Base-by-base conservation (phyloP, 139 green algal genomes). In the Chlorella ohadii region DNA sequence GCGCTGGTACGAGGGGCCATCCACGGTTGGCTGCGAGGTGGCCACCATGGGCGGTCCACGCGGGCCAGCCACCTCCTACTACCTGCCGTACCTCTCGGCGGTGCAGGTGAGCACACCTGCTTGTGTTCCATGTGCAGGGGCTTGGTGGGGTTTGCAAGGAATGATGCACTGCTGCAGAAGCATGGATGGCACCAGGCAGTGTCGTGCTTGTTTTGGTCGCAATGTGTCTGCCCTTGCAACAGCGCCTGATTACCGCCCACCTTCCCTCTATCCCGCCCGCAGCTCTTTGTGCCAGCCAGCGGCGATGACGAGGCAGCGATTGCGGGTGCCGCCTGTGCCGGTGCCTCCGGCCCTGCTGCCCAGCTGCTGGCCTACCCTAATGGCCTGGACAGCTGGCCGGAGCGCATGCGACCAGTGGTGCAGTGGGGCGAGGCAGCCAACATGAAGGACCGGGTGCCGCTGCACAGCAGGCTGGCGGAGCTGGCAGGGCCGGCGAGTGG, bases 21-120 rank as follows among this genome's bases (percentile, higher is more conserved):
- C 85, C 78, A 27, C 91, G 34, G 87, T 90, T 80, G 92, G 91
- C 22, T 79, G 87, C 34, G 89, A 90, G 59, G 85, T 88, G n/a
- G 34, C 66, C 57, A 85, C 79, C 3, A 33, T 85, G 12, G 86
- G 88, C 51, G 94, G 93, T 6, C 74, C 88, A 22, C 75, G 92
- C 0, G 94, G 93, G 7, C 85, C 91, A 23, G 92, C 90, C 19
- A 88, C 88, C 34, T 88, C 89, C 38, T 94, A 95, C 85, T 97
- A 92, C 73, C 90, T 96, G 80, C 94, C 94, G 2, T 96, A 93
- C 83, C 90, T 97, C 22, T 95, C 91, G 27, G 92, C 90, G 27
- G 91, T 96, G 68, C 92, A 59, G 51, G 51, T 59, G 51, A 59
- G 51, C 12, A n/a, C n/a, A n/a, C n/a, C n/a, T n/a, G n/a, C n/a